Evolutionary conservation across 2,329 filamentous ascomycete genomes (phyloP), one percentile per base, ranked within the genome.

Genomic region (Erysiphe pulchra): DNA sequence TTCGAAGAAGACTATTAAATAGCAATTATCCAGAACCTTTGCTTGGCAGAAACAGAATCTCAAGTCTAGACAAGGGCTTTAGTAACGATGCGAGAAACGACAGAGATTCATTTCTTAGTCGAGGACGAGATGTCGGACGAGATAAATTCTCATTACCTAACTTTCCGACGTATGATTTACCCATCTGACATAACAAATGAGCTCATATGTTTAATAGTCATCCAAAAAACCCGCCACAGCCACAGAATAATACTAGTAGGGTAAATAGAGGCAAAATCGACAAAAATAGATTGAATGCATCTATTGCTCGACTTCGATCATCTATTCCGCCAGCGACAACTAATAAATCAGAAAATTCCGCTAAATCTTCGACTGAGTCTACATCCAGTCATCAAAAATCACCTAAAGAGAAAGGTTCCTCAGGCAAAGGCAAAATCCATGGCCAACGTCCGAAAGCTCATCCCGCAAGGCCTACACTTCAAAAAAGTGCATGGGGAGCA

Each of bases 1-100:
- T 53, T n/a, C 47, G 55, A 20, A 49, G 47, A 49, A 47, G 41
- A 20, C 32, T 12, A 24, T 24, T 24, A 24, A 24, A 24, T 6
- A 24, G 6, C 20, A 24, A 3, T 6, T 24, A 24, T 24, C 20
- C 20, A 24, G 10, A 30, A 17, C 14, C 13, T 17, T 36, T 30
- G 14, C 38, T n/a, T 18, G 10, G 12, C 6, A 44, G 18, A 14
- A 34, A 44, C 32, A 42, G 47, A 30, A 20, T 3, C 20, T 24
- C 34, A 32, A 8, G 12, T 18, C 32, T n/a, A 41, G 24, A 32
- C 28, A 28, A 47, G 33, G 47, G 48, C 34, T 36, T 49, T 44
- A 45, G 46, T 24, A 42, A 34, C 20, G 3, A 24, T 24, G 20
- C 3, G 20, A 24, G 20, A 24, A 24, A 24, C 3, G 20, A 24